phyloP scores from a whole-genome alignment of 305 asterid species.

The Caryopteris hybrid region DNA sequence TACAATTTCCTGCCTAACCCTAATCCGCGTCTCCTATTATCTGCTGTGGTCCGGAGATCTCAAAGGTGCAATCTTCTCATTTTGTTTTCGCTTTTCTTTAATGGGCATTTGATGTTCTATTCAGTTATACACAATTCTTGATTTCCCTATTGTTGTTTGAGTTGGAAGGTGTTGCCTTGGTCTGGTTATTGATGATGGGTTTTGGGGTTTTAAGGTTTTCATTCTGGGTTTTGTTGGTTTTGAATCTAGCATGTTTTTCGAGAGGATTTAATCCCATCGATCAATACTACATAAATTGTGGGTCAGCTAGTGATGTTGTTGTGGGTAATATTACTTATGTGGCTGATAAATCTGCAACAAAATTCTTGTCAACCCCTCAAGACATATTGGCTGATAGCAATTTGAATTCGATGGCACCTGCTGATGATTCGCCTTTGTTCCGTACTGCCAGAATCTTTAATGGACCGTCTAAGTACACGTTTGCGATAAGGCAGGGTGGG shows the following conservation, averaged over 20 bases:
- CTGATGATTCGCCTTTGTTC: constrained; percentile 38
- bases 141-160: constrained; percentile 9
- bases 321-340: constrained; percentile 45
- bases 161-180: constrained; percentile 15
- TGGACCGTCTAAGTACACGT: constrained; percentile 50
- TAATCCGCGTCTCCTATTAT: constrained; percentile 18
- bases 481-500: constrained; percentile 45
- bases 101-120: constrained; percentile 21
- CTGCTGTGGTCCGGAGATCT: constrained; percentile 27
- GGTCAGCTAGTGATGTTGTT: constrained; percentile 45
- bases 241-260: constrained; percentile 41
- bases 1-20: constrained; percentile 3
- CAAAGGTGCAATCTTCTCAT: constrained; percentile 31
- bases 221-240: constrained; percentile 33
- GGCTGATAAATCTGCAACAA: constrained; percentile 59
- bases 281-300: constrained; percentile 57
- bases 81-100: constrained; percentile 8
- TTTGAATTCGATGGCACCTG: constrained; percentile 33
- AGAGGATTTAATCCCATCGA: constrained; percentile 60
- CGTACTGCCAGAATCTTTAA: constrained; percentile 64
- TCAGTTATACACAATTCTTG: background rate
- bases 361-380: constrained; percentile 48
- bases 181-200: constrained; percentile 37
- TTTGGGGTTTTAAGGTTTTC: constrained; percentile 31
- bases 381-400: constrained; percentile 49